Conservation (phyloP, 257 asterid genomes). For the Solanum corneliomulleri region DNA sequence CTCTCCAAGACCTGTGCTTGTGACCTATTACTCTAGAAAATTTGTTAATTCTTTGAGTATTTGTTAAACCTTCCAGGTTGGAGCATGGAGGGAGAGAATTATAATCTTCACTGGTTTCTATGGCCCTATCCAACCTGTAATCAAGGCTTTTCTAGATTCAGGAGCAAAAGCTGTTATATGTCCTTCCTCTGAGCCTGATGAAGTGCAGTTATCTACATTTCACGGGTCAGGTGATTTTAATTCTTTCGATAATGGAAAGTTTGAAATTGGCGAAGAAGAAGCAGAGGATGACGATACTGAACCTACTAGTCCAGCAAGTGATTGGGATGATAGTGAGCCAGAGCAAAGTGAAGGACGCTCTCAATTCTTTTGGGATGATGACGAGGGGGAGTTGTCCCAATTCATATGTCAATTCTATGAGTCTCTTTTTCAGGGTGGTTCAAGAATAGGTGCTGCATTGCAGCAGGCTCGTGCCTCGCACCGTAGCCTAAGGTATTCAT, state of each 20-base stretch:
- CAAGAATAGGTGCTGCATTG: constrained; percentile 50
- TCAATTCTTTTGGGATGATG: constrained; percentile 61
- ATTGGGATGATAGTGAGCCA: constrained; percentile 91
- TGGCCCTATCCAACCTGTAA: constrained; percentile 69
- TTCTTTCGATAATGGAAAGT: constrained; percentile 59
- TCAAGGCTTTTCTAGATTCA: constrained; percentile 83
- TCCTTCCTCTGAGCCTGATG: constrained; percentile 88
- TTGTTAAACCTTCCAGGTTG: constrained; percentile 38
- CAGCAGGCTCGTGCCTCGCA: constrained; percentile 49
- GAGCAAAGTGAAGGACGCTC: constrained; percentile 47
- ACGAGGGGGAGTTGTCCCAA: constrained; percentile 77
- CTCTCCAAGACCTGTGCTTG: neutral
- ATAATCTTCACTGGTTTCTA: constrained; percentile 75
- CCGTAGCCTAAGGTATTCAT: constrained; percentile 53
- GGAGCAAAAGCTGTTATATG: constrained; percentile 94
- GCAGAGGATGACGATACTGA: constrained; percentile 39
- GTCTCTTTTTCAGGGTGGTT: constrained; percentile 66
- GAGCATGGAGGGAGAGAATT: constrained; percentile 96
- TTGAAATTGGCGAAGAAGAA: constrained; percentile 91
- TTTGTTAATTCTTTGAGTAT: neutral
- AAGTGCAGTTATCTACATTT: constrained; percentile 52
- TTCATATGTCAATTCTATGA: constrained; percentile 62
- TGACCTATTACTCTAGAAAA: neutral
- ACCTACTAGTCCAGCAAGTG: constrained; percentile 65
- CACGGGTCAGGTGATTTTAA: constrained; percentile 72